Evolutionary conservation across 108 stramenopile species (phyloP), one percentile per base, ranked within the genome.

Genomic region (Fistulifera pelliculosa): DNA sequence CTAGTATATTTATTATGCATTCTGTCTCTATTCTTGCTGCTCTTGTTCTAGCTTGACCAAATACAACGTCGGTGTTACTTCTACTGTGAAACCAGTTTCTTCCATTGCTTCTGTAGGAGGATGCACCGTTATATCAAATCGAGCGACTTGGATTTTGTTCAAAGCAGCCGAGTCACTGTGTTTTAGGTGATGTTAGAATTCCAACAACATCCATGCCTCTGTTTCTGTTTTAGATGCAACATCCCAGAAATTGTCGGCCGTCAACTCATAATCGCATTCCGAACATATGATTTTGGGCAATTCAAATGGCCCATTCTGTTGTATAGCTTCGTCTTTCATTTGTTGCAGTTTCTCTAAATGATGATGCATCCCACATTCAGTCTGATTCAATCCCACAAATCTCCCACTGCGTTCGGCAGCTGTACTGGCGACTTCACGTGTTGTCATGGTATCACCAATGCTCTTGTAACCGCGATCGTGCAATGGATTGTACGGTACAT

Each of bases 401-500:
- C 75, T 35, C n/a, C 76, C 71, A 8, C 70, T 68, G 2, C 76
- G 55, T 49, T 77, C 76, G 24, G 50, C 35, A 38, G 59, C 57
- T 10, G 18, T 43, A 45, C 52, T 40, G 8, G 28, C 56, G 1
- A 43, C 50, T 11, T 19, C 26, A 23, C 35, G 25, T 39, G 71
- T 73, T 18, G 71, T 77, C 71, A 70, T 71, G 26, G 48, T 54
- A 62, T 77, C 76, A 10, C 76, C 71, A 41, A 77, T 19, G 19
- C 47, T 51, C 1, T 71, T 77, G 41, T 69, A 77, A 19, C 71
- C 71, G 42, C 21, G 47, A 43, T 73, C 68, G 28, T 73, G 65
- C 15, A 73, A 27, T 27, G 38, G 48, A 47, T 77, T 73, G 60
- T 73, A 69, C 23, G 75, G 71, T 0, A 76, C 28, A 27, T 65